Evolutionary conservation across 768 basidiomycete species (phyloP), one percentile per base, ranked within the genome.

Genomic region (Thelephora ganbajun): DNA sequence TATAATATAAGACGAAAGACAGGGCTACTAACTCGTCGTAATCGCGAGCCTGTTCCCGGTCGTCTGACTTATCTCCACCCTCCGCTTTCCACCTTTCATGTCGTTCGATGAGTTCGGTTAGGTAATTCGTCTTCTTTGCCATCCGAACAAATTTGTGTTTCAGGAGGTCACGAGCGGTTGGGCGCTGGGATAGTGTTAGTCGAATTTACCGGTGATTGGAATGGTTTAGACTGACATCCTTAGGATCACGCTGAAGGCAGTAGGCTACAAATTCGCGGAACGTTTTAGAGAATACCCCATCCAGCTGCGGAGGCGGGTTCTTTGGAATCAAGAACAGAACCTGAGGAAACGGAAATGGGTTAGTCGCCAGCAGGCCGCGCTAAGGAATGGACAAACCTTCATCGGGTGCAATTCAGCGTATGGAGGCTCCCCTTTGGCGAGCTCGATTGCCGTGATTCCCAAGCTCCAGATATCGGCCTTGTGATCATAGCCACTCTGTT

Each of bases 381-480:
- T n/a, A 26, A 1, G 34, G 11, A 23, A 12, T 11, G 33, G 20
- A 55, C 74, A 43, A 48, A 88, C 94, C 76, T 98, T 98, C 96
- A 99, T 98, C 5, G 96, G 96, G 66, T 99, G 96, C 37, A 98
- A 68, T 56, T 98, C 94, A 1, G 96, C 94, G 59, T 98, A 98
- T 2, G 96, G 96, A 34, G 96, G 96, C 61, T 98, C 94, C 23
- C 94, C 94, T 63, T 85, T 93, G 1, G 96, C 96, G 56, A 99
- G 71, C 62, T 99, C 96, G 54, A 98, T 97, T 26, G 91, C 88
- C 6, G 96, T 99, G 56, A 94, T 94, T 12, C 94, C 96, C 52
- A 99, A 67, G 63, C 86, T 90, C 96, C 96, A 99, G 44, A 99
- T 97, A 63, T 99, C 96, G 13, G 96, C 96, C 61, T 97, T 98